Evolutionary conservation across 2,329 filamentous ascomycete genomes (phyloP).

Genomic region (Apiospora rasikravindrae): DNA sequence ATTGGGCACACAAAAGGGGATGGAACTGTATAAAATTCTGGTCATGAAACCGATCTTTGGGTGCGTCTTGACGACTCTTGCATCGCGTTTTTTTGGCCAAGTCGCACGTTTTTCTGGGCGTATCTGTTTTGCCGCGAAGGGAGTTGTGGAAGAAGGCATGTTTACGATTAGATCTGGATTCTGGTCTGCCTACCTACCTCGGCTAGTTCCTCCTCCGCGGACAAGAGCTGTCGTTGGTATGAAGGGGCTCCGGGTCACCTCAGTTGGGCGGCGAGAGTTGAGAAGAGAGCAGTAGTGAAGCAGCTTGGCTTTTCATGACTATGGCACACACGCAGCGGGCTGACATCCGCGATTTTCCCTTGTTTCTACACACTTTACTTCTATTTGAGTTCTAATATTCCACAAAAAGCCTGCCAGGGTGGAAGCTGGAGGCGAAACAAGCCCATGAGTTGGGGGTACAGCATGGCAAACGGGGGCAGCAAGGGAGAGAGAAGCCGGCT

Average conservation of each 20-base stretch:
- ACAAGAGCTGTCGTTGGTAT: background rate
- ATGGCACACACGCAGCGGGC: constrained; percentile 18
- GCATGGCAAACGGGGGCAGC: background rate
- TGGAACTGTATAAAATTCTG: constrained; percentile 18
- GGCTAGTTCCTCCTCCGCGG: background rate
- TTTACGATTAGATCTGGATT: constrained; percentile 17
- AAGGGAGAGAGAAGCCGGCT: background rate
- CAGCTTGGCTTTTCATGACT: constrained; percentile 14
- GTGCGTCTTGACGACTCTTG: constrained; percentile 15
- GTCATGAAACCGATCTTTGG: constrained; percentile 16
- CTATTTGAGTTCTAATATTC: constrained; percentile 21
- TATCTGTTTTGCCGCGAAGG: constrained; percentile 14
- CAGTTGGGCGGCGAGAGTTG: background rate
- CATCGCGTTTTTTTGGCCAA: constrained; percentile 17
- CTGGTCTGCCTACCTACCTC: background rate
- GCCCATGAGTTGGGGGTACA: background rate
- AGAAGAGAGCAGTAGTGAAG: constrained; percentile 1
- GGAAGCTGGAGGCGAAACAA: background rate
- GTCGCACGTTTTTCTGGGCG: constrained; percentile 9
- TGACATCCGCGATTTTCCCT: constrained; percentile 20
- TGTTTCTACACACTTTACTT: constrained; percentile 18
- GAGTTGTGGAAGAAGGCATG: constrained; percentile 14
- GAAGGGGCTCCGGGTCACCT: background rate
- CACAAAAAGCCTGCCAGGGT: constrained; percentile 10
- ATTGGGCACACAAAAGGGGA: constrained; percentile 17